Base-by-base conservation (phyloP, 306 rosid species). In the Glycine soja region DNA sequence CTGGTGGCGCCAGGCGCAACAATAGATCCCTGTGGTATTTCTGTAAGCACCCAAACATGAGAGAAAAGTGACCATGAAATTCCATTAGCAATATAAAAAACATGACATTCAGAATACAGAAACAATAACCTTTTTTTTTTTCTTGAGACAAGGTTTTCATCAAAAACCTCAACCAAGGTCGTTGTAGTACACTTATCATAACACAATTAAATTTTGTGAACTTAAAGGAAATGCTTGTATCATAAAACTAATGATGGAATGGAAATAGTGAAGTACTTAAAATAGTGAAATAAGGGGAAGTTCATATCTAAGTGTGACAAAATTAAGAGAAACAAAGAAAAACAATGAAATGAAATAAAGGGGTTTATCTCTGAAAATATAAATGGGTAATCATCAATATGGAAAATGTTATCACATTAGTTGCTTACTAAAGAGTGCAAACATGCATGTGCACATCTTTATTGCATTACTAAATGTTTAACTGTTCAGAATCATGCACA, bases 1-100 rank as follows among this genome's bases (percentile, higher is more conserved):
- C 81, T 69, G 57, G 87, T 52, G 88, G 85, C 83, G 95, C 89
- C 72, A 77, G 61, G 10, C 4, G 88, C 77, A 85, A 76, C 63
- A 93, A 70, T 40, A 90, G 84, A 12, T 86, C 94, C 77, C 85
- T 90, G 74, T 95, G 99, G 85, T 92, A 92, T 89, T 95, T 95
- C 99, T 92, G 91, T 18, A 46, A 72, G 48, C 46, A 73, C 46
- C 46, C 46, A 48, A 70, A 68, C 7, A 2, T 34, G 77, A 77
- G 78, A 78, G 10, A 32, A 48, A 9, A 69, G 54, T 77, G 47
- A 70, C 19, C 9, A 67, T 42, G 78, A 63, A 34, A 82, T 15
- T 19, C 9, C 36, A 81, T 32, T 2, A 56, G 16, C 78, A 57
- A 62, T 24, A 8, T 56, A 15, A 16, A 56, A n/a, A 56, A 16